Conservation (phyloP, 2,329 filamentous ascomycete species). For the Rhinocladiella similis region DNA sequence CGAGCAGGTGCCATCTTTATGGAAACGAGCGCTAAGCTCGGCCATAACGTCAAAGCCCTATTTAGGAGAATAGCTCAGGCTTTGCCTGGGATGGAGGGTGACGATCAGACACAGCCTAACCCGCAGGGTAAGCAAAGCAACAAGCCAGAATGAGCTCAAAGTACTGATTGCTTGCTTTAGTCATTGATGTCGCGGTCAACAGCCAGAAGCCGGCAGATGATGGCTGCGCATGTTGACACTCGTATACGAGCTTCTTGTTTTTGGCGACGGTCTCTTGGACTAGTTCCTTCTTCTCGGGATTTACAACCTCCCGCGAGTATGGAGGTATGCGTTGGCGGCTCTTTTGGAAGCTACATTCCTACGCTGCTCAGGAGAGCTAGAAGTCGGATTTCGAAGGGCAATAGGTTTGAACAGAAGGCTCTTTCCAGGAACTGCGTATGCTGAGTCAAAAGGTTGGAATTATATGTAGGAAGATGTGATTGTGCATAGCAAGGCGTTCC, state of each 20-base stretch:
- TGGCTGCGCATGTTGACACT: constrained; percentile 27
- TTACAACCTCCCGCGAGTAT: too few species aligned
- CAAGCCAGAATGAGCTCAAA: background rate
- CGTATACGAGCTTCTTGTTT: background rate
- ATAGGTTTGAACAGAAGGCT: background rate
- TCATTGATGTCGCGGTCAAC: constrained; percentile 31
- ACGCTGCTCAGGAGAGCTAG: background rate
- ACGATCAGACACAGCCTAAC: constrained; percentile 57
- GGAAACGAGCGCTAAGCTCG: constrained; percentile 95
- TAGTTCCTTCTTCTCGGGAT: background rate
- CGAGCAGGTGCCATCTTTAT: constrained; percentile 99
- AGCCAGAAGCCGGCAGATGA: constrained; percentile 28
- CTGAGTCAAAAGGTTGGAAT: background rate
- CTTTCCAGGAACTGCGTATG: background rate
- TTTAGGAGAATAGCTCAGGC: constrained; percentile 99
- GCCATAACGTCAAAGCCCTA: constrained; percentile 95
- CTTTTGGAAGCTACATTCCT: too few species aligned
- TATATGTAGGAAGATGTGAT: background rate
- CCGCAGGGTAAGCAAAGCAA: constrained; percentile 24
- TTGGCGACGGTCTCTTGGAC: background rate
- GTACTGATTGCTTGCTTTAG: constrained; percentile 8
- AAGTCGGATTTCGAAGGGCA: background rate
- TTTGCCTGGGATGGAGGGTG: constrained; percentile 93
- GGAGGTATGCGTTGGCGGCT: too few species aligned
- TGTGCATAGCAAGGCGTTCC: constrained; percentile 27